Evolutionary conservation across 805 yeast genomes (phyloP).

Genomic region (Candida maesae): DNA sequence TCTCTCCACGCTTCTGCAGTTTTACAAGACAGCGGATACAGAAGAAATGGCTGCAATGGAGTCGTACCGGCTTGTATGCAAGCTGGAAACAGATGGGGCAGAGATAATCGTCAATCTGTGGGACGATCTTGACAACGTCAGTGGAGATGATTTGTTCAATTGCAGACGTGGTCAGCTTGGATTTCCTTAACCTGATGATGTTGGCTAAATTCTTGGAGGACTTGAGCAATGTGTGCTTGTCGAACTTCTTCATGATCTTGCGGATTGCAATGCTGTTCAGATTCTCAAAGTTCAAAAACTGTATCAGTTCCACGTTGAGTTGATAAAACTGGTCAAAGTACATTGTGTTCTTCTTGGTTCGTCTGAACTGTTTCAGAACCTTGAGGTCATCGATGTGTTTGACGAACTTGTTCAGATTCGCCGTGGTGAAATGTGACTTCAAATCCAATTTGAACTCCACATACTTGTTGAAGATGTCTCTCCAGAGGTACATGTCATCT

Average conservation of each 20-base stretch:
- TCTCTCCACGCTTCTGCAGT: slow-evolving; percentile 53
- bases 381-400: slow-evolving; percentile 37
- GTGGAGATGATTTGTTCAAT: slow-evolving; percentile 44
- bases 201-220: slow-evolving; percentile 44
- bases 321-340: slow-evolving; percentile 49
- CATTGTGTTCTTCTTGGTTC: slow-evolving; percentile 40
- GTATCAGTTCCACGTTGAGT: slow-evolving; percentile 52
- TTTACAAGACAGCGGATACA: slow-evolving; percentile 72
- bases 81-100: slow-evolving; percentile 71
- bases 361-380: slow-evolving; percentile 34
- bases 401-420: slow-evolving; percentile 43
- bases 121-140: slow-evolving; percentile 52
- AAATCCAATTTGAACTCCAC: slow-evolving; percentile 65
- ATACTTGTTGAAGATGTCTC: slow-evolving; percentile 61
- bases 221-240: slow-evolving; percentile 60
- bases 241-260: slow-evolving; percentile 72
- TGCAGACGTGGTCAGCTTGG: slow-evolving; percentile 23
- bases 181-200: slow-evolving; percentile 29
- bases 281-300: slow-evolving; percentile 55
- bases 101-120: slow-evolving; percentile 71
- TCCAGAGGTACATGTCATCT: slow-evolving; percentile 64
- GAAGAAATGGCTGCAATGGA: slow-evolving; percentile 63
- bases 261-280: slow-evolving; percentile 60
- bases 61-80: slow-evolving; percentile 67
- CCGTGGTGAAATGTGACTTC: slow-evolving; percentile 42